Conservation (phyloP, 306 rosid species). For the Prunus padus region DNA sequence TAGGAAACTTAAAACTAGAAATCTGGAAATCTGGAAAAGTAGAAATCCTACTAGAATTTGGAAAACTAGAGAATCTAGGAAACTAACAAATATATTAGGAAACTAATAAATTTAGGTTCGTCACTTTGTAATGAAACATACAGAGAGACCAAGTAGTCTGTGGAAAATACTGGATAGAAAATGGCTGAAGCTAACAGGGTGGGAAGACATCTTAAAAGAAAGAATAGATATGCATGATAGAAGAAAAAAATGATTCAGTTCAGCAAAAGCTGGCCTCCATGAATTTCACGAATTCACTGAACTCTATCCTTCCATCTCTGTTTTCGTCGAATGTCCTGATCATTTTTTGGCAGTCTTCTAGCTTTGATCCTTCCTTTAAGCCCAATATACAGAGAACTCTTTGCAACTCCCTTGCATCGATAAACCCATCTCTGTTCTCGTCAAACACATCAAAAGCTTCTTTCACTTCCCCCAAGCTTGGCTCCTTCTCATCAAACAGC, state of each 20-base stretch:
- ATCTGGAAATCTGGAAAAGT: no score
- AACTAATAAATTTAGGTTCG: no score
- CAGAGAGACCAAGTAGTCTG: not conserved
- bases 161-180: not conserved
- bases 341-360: slow-evolving; percentile 64
- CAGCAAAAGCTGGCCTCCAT: slow-evolving; percentile 69
- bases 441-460: slow-evolving; percentile 87
- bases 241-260: slow-evolving; percentile 34
- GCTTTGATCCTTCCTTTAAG: slow-evolving; percentile 44
- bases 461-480: slow-evolving; percentile 79
- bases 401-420: slow-evolving; percentile 71
- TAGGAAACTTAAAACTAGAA: no score
- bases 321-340: slow-evolving; percentile 56
- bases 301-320: slow-evolving; percentile 71
- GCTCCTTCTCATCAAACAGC: slow-evolving; percentile 80
- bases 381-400: slow-evolving; percentile 58
- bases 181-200: not conserved
- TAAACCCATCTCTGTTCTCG: slow-evolving; percentile 70
- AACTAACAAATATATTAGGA: no score
- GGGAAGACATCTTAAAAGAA: not conserved
- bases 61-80: no score
- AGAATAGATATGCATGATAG: not conserved
- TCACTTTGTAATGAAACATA: not conserved
- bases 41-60: no score
- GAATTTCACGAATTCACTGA: slow-evolving; percentile 63